These are phyloP conservation scores for Nemania sp. DNA, from an alignment of 2,329 filamentous ascomycete species.

Conservation along the genomic window DNA sequence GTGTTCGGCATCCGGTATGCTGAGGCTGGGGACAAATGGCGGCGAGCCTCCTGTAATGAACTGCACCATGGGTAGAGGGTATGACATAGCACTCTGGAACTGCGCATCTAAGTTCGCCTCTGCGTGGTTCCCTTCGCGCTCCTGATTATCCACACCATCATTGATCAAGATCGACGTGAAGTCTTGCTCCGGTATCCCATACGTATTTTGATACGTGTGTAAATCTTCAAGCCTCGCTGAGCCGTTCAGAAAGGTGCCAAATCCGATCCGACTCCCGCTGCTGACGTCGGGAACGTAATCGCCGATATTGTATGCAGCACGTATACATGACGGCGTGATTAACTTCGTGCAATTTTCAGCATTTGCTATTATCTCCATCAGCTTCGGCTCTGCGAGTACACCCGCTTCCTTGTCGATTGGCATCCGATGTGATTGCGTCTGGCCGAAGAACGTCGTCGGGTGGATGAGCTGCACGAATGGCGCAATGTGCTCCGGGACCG, in stretches of 20 bases:
- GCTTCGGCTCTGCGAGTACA: background rate
- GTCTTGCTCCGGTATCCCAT: conserved; percentile 48
- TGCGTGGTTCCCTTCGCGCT: conserved; percentile 19
- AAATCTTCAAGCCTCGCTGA: conserved; percentile 53
- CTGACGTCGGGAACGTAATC: conserved; percentile 48
- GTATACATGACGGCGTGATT: conserved; percentile 53
- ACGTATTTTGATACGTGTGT: conserved; percentile 41
- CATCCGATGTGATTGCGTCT: conserved; percentile 18
- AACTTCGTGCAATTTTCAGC: conserved; percentile 36
- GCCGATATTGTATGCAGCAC: conserved; percentile 52
- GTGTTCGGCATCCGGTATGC: conserved; percentile 19
- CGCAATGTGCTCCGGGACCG: conserved; percentile 37
- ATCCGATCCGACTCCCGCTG: conserved; percentile 52
- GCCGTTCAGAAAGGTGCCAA: conserved; percentile 56
- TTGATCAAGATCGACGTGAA: conserved; percentile 47
- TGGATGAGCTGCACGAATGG: conserved; percentile 45
- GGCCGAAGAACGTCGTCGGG: conserved; percentile 49
- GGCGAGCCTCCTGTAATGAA: conserved; percentile 29
- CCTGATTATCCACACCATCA: conserved; percentile 46
- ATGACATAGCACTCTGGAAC: conserved; percentile 20
- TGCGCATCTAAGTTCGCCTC: conserved; percentile 27
- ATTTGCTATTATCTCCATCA: background rate
- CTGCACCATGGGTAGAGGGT: conserved; percentile 16
- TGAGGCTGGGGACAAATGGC: conserved; percentile 23
- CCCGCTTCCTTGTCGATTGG: background rate